Conservation (phyloP, 768 basidiomycete species). For the Phylloporus sp. region DNA sequence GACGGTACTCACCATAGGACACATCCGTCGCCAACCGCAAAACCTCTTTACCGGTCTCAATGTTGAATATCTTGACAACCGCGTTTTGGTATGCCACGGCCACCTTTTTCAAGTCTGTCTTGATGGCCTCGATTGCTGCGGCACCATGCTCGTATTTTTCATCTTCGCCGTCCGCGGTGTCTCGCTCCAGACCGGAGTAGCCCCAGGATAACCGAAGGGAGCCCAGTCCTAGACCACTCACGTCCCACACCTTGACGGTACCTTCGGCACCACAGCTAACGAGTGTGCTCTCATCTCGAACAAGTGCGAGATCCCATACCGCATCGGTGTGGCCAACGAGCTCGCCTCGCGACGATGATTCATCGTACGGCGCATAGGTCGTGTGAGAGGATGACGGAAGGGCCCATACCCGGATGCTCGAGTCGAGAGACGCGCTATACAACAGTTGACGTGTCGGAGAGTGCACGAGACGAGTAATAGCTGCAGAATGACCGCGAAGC, state of each 20-base stretch:
- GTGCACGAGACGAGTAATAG: slow-evolving; percentile 83
- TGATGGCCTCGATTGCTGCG: slow-evolving; percentile 80
- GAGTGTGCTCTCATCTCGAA: slow-evolving; percentile 77
- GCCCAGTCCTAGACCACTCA: slow-evolving; percentile 57
- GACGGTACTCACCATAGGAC: slow-evolving; percentile 46
- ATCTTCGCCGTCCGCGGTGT: slow-evolving; percentile 33
- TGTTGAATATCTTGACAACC: slow-evolving; percentile 85
- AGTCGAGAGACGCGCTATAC: slow-evolving; percentile 91
- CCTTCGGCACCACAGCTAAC: slow-evolving; percentile 93
- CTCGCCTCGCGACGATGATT: slow-evolving; percentile 68
- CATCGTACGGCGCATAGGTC: slow-evolving; percentile 89
- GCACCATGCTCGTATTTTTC: slow-evolving; percentile 60
- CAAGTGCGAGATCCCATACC: slow-evolving; percentile 91
- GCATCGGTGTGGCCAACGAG: slow-evolving; percentile 93
- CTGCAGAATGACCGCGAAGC: slow-evolving; percentile 87
- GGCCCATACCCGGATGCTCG: slow-evolving; percentile 89
- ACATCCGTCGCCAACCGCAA: slow-evolving; percentile 57
- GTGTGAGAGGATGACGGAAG: slow-evolving; percentile 73
- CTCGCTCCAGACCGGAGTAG: slow-evolving; percentile 60
- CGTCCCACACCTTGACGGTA: slow-evolving; percentile 90
- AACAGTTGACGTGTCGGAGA: slow-evolving; percentile 72
- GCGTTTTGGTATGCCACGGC: slow-evolving; percentile 90
- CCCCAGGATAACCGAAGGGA: slow-evolving; percentile 77
- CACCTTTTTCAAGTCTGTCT: slow-evolving; percentile 78
- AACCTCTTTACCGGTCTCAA: slow-evolving; percentile 81